Conservation (phyloP, 192 early-diverging fungal genomes). For the Pilaira anomala region DNA sequence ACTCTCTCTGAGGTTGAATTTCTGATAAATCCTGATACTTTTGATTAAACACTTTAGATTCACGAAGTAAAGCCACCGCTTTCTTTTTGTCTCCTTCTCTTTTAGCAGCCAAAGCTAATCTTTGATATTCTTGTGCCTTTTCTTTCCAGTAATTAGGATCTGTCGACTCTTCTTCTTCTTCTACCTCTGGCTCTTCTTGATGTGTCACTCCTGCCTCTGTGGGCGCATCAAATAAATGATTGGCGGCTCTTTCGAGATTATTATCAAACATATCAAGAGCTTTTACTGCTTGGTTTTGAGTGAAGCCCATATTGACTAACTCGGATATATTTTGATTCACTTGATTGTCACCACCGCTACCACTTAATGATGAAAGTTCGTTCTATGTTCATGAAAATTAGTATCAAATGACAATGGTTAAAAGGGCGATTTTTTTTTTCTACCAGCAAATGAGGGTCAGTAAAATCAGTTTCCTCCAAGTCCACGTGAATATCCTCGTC, state of each 20-base stretch:
- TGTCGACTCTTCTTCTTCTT: background rate
- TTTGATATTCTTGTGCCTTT: slow-evolving; percentile 26
- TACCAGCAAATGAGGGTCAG: slow-evolving; percentile 73
- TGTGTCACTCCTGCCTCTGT: background rate
- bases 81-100: slow-evolving; percentile 26
- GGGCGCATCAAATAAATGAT: slow-evolving; percentile 62
- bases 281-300: slow-evolving; percentile 58
- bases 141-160: slow-evolving; percentile 5
- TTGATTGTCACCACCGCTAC: background rate
- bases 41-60: slow-evolving; percentile 27
- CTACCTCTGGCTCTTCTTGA: background rate
- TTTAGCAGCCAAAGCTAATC: slow-evolving; percentile 27
- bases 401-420: background rate
- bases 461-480: slow-evolving; percentile 69
- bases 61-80: slow-evolving; percentile 24
- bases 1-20: background rate
- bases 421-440: background rate
- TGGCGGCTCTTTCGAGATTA: slow-evolving; percentile 70
- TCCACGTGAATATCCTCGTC: slow-evolving; percentile 57
- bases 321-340: slow-evolving; percentile 23
- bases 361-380: slow-evolving; percentile 6
- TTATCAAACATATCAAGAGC: slow-evolving; percentile 70
- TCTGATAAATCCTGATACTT: slow-evolving; percentile 9
- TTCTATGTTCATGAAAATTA: background rate
- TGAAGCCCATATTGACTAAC: slow-evolving; percentile 73